Base-by-base conservation (phyloP, 352 stramenopile genomes). In the Globisporangium spinosum region DNA sequence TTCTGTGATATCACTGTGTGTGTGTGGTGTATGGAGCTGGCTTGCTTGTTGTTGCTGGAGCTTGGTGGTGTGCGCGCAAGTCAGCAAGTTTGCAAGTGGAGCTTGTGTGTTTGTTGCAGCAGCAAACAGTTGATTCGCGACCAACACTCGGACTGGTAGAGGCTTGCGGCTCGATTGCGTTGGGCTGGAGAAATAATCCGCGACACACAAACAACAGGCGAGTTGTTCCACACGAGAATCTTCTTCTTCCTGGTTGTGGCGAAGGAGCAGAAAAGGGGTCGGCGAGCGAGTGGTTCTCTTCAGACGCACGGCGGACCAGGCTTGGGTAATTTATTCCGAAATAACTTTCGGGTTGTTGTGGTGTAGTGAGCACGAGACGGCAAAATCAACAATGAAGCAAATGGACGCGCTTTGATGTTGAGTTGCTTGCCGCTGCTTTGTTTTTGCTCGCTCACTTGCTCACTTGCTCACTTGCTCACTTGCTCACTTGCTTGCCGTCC, bases 361-460 rank as follows among this genome's bases (percentile, higher is more conserved):
- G 22, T 65, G 56, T n/a, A 56, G 29, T 63, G 62, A 40, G 53
- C 69, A 64, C 34, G 69, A 57, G 58, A 32, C 20, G 51, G 76
- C 75, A 77, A 80, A 84, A 75, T 86, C 74, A 86, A 83, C 75
- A 86, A 84, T 83, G 76, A 73, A 23, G 23, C 20, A 58, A n/a
- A 35, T 51, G 38, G 56, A 64, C 40, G 40, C 13, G 17, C 29
- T 20, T 49, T 49, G 40, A n/a, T 49, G 40, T 57, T 69, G 64
- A 64, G 27, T 47, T 55, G 54, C 51, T 65, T 56, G 40, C 25
- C 7, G 0, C 35, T 43, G 55, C 3, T 34, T 25, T 57, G 45
- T 13, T 57, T 57, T 57, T 25, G 3, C 45, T 54, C 38, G 38
- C 38, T 20, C 38, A 4, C 38, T 54, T 54, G 45, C 20, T n/a